Evolutionary conservation across 2,329 filamentous ascomycete genomes (phyloP), one percentile per base, ranked within the genome.

Genomic region (Aspergillus tubingensis): DNA sequence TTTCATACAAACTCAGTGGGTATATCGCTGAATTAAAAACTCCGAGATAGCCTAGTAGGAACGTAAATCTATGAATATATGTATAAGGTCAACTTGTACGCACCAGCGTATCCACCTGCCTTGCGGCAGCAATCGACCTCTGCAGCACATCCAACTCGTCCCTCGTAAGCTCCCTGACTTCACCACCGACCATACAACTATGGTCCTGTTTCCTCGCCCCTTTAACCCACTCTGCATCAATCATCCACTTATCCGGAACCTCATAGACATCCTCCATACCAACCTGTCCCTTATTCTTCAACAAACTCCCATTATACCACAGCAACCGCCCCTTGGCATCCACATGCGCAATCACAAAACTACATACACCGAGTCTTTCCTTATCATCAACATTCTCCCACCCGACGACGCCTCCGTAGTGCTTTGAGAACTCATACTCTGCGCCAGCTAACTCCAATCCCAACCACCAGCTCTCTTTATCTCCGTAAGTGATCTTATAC

Each of bases 401-500:
- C 5, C 60, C 60, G 7, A 62, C 53, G n/a, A 62, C 54, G 0
- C 60, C 57, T 1, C 60, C 60, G 4, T 62, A 62, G 38, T 62
- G 60, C 3, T 25, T 36, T 1, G 57, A 60, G 8, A 60, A 59
- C 49, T 57, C 60, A 19, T 60, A 62, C 2, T 51, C 6, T 0
- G 57, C 60, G 11, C 60, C 57, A 2, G 51, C 25, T 3, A 62
- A 8, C 50, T 62, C 60, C 17, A 62, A 30, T 3, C 60, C 60
- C 5, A 59, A 47, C 60, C 60, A 62, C 60, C 60, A 62, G 2
- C 52, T 60, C 48, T 60, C 60, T 43, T 60, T 60, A 3, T 60
- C 57, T 0, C 60, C 60, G 1, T 62, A 54, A 1, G 57, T 59
- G 2, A 62, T 57, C 10, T 44, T 53, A 6, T 60, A 60, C 0